phyloP scores from a whole-genome alignment of 164 flowering plant species.

The Liquidambar formosana region DNA sequence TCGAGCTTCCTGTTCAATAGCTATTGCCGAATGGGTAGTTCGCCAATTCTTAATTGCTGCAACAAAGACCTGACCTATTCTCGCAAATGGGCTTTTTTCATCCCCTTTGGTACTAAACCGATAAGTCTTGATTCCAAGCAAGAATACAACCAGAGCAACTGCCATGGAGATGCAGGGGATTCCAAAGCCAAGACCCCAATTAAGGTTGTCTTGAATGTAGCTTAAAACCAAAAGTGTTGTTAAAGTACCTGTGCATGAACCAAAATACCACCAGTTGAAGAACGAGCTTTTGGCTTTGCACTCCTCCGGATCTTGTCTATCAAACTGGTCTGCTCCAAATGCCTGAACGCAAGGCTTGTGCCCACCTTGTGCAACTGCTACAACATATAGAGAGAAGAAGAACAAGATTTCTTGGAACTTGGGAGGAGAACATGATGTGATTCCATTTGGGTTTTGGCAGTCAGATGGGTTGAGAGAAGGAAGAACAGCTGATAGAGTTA shows the following conservation, averaged over 20 bases:
- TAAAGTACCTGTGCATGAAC: constrained; percentile 30
- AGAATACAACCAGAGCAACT: constrained; percentile 43
- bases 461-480: constrained; percentile 20
- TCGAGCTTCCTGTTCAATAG: constrained; percentile 21
- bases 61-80: constrained; percentile 47
- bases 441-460: constrained; percentile 17
- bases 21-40: constrained; percentile 6
- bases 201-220: constrained; percentile 58
- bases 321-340: constrained; percentile 74
- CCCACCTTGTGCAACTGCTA: constrained; percentile 64
- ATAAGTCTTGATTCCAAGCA: constrained; percentile 53
- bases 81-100: constrained; percentile 38
- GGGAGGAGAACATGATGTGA: constrained; percentile 24
- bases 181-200: constrained; percentile 67
- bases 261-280: constrained; percentile 72
- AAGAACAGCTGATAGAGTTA: constrained; percentile 44
- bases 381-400: constrained; percentile 52
- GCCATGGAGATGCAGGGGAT: constrained; percentile 51
- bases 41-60: constrained; percentile 40
- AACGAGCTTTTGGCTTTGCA: constrained; percentile 52
- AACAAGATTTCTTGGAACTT: constrained; percentile 37
- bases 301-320: constrained; percentile 37
- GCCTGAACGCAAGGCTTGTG: constrained; percentile 68
- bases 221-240: constrained; percentile 24
- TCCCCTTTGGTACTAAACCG: constrained; percentile 26